Percentiles rank a stretch among this genome's conserved stretches.
phyloP scores from a whole-genome alignment of 2,329 filamentous ascomycete genomes.

The Venturia carpophila region DNA sequence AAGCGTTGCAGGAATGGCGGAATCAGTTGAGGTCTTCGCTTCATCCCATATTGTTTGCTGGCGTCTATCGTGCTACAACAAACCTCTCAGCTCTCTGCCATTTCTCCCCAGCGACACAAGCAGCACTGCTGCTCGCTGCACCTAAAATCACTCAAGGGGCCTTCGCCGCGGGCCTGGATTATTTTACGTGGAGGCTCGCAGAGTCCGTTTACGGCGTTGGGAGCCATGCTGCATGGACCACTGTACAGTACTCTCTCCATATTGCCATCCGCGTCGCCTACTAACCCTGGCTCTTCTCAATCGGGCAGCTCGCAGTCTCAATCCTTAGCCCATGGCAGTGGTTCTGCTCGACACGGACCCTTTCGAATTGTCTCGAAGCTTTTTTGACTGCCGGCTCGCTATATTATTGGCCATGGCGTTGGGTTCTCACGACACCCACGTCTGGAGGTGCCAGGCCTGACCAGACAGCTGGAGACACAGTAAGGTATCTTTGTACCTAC shows the following conservation, averaged over 20 bases:
- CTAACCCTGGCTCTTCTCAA: constrained; percentile 16
- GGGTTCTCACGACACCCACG: constrained; percentile 28
- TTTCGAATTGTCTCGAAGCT: constrained; percentile 93
- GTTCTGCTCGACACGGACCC: constrained; percentile 87
- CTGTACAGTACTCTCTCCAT: constrained; percentile 43
- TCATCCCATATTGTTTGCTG: constrained; percentile 81
- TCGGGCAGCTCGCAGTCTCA: constrained; percentile 58
- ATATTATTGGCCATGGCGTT: constrained; percentile 78
- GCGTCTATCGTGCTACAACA: constrained; percentile 58
- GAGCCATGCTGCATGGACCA: constrained; percentile 57
- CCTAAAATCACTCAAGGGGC: constrained; percentile 71
- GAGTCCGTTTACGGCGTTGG: constrained; percentile 61
- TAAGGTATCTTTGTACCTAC: constrained; percentile 9
- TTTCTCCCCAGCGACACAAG: constrained; percentile 48
- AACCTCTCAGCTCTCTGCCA: constrained; percentile 48
- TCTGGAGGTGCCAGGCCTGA: background rate
- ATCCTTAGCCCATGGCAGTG: constrained; percentile 85
- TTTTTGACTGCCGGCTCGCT: constrained; percentile 74
- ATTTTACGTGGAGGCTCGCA: constrained; percentile 79
- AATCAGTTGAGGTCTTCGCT: constrained; percentile 80
- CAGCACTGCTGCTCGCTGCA: constrained; percentile 60
- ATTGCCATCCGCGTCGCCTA: constrained; percentile 14
- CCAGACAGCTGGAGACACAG: constrained; percentile 6
- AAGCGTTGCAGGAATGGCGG: constrained; percentile 70
- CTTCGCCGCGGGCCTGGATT: constrained; percentile 72